phyloP scores from a whole-genome alignment of 2,329 filamentous ascomycete genomes.

The Pseudopithomyces chartarum region DNA sequence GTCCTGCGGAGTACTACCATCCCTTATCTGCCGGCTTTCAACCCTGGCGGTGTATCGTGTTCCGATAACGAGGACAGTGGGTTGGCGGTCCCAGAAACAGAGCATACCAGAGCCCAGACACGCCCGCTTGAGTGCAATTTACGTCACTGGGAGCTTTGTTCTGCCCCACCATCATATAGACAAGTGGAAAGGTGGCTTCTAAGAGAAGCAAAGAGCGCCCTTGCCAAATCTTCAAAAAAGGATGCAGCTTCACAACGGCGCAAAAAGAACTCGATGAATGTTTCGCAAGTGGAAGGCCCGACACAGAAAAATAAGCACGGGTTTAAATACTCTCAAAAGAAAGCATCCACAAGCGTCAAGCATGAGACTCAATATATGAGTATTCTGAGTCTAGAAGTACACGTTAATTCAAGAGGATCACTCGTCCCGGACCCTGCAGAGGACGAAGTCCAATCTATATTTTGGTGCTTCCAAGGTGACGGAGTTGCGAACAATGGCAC shows the following conservation, averaged over 20 bases:
- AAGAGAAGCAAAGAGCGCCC: constrained; percentile 35
- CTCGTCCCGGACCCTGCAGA: constrained; percentile 87
- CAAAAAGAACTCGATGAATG: constrained; percentile 30
- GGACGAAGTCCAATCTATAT: constrained; percentile 85
- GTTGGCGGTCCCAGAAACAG: constrained; percentile 56
- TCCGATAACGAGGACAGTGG: constrained; percentile 62
- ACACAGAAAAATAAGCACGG: constrained; percentile 82
- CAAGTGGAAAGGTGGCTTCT: constrained; percentile 74
- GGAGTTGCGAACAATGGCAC: constrained; percentile 62
- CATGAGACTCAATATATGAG: constrained; percentile 95
- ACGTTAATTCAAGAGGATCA: constrained; percentile 82
- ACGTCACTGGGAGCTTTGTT: constrained; percentile 76
- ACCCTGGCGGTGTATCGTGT: constrained; percentile 63
- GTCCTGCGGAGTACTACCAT: constrained; percentile 74
- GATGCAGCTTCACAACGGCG: constrained; percentile 13
- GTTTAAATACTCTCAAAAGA: constrained; percentile 83
- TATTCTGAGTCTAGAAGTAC: constrained; percentile 90
- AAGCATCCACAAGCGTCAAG: constrained; percentile 74
- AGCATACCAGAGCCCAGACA: constrained; percentile 55
- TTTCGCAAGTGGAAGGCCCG: constrained; percentile 87
- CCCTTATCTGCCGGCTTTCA: constrained; percentile 80
- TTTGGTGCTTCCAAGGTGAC: constrained; percentile 86
- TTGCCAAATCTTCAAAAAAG: constrained; percentile 8
- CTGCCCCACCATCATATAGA: constrained; percentile 68
- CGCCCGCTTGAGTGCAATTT: constrained; percentile 65